Base-by-base conservation (phyloP, 805 yeast species). In the Metschnikowia reukaufii region DNA sequence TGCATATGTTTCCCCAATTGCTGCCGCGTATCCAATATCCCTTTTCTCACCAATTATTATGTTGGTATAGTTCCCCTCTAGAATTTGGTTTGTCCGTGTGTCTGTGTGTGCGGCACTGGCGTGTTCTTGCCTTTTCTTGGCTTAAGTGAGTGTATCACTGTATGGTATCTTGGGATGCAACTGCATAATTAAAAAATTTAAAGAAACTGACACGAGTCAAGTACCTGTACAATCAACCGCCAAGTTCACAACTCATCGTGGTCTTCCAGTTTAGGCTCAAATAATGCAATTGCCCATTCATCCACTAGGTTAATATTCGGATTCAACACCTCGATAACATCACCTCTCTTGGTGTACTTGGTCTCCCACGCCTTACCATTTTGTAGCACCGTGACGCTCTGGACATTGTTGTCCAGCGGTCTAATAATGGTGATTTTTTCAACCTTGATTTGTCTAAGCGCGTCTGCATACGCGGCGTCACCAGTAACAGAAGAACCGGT, bases 341-440 rank as follows among this genome's bases (percentile, higher is more conserved):
- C 35, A 4, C 40, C 42, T 6, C 17, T 16, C 36, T 36, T 46
- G n/a, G 17, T 9, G 25, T 38, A 21, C 0, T 53, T 51, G 0
- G 74, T 72, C 1, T 48, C 49, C 77, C 78, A 71, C 3, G 53
- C 39, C n/a, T 67, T 37, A 0, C 63, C 74, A 23, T 57, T 66
- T 56, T 78, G 81, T 6, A 50, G 43, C 6, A 79, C 70, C 2
- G 38, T 48, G 4, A 64, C 72, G 5, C 36, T 35, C 13, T 53
- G 58, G 15, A 54, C 37, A 3, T 42, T 47, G 13, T 42, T 47
- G 16, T 29, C 7, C 7, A 33, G n/a, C 4, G 52, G 53, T 4
- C 80, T 80, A 27, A 82, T 63, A 31, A 88, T 55, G 1, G 79
- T 60, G 13, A 87, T 74, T 51, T 72, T 78, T 52, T 84, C 89